Evolutionary conservation across 257 asterid species (phyloP).

Genomic region (Nicotiana paniculata): DNA sequence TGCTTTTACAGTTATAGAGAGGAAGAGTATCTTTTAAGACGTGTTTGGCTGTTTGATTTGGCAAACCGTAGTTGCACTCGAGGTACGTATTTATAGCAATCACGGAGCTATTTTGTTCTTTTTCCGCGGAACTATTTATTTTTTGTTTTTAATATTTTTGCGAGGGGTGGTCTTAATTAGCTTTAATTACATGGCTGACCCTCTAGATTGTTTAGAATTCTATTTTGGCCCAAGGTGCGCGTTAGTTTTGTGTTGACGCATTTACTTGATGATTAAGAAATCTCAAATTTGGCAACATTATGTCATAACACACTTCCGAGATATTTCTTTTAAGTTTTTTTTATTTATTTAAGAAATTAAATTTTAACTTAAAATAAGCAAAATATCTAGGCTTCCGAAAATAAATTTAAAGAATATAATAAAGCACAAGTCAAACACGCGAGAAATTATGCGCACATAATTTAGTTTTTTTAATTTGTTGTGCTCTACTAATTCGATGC

Average conservation of each 20-base stretch:
- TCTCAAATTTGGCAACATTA: background rate
- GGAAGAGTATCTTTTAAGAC: background rate
- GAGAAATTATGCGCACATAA: too few relatives aligned
- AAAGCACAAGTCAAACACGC: too few relatives aligned
- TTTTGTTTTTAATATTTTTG: background rate
- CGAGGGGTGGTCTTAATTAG: background rate
- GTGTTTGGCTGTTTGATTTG: slow-evolving; percentile 20
- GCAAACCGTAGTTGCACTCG: slow-evolving; percentile 24
- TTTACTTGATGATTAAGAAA: too few relatives aligned
- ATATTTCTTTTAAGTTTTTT: too few relatives aligned
- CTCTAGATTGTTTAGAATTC: background rate
- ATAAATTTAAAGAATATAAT: too few relatives aligned
- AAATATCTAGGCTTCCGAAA: too few relatives aligned
- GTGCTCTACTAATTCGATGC: too few relatives aligned
- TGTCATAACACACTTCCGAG: too few relatives aligned
- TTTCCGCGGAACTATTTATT: background rate
- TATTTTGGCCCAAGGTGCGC: background rate
- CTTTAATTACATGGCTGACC: background rate
- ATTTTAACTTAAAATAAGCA: too few relatives aligned
- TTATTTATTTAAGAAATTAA: too few relatives aligned
- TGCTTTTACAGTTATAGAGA: background rate
- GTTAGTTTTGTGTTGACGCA: too few relatives aligned
- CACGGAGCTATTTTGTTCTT: background rate
- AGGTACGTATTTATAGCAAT: slow-evolving; percentile 42
- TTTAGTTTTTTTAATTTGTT: too few relatives aligned